A percentile compares a stretch with the other conserved stretches of the same genome.
These are phyloP conservation scores for Erodium chrysanthum DNA, from an alignment of 441 rosid species.

Conservation along the genomic window DNA sequence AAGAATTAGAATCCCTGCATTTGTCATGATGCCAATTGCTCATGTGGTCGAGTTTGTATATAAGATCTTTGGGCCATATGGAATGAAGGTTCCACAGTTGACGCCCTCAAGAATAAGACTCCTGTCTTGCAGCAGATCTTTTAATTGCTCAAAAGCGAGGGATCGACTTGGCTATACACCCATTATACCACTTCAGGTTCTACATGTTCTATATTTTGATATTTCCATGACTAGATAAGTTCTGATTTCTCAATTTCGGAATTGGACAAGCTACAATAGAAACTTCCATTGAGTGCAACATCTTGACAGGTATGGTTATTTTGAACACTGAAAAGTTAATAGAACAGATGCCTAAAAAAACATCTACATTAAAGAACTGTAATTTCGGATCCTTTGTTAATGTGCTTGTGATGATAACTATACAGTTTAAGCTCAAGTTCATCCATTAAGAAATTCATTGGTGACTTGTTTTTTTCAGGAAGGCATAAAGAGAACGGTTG, in stretches of 20 bases:
- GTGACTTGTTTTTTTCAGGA: conserved; percentile 41
- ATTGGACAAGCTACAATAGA: conserved; percentile 4
- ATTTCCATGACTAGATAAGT: conserved; percentile 9
- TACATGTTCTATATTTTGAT: conserved; percentile 5
- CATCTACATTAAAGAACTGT: not conserved
- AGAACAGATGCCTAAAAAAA: not conserved
- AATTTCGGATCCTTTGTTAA: not conserved
- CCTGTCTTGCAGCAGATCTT: conserved; percentile 70
- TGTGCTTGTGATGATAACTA: not conserved
- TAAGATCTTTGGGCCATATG: conserved; percentile 60
- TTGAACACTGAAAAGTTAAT: not conserved
- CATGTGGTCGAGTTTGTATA: conserved; percentile 57
- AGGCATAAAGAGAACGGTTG: conserved; percentile 61
- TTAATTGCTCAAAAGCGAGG: conserved; percentile 66
- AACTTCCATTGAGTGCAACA: not conserved
- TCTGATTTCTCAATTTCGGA: conserved; percentile 10
- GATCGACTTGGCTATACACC: conserved; percentile 70
- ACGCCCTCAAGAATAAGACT: conserved; percentile 88
- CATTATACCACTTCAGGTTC: conserved; percentile 69
- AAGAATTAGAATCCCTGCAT: conserved; percentile 68
- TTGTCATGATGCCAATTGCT: conserved; percentile 74
- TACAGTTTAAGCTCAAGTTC: not conserved
- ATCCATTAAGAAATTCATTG: not conserved
- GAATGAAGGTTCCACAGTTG: conserved; percentile 88
- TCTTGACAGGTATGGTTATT: not conserved